phyloP scores from a whole-genome alignment of 2,329 filamentous ascomycete species.

The Neonectria faginata region DNA sequence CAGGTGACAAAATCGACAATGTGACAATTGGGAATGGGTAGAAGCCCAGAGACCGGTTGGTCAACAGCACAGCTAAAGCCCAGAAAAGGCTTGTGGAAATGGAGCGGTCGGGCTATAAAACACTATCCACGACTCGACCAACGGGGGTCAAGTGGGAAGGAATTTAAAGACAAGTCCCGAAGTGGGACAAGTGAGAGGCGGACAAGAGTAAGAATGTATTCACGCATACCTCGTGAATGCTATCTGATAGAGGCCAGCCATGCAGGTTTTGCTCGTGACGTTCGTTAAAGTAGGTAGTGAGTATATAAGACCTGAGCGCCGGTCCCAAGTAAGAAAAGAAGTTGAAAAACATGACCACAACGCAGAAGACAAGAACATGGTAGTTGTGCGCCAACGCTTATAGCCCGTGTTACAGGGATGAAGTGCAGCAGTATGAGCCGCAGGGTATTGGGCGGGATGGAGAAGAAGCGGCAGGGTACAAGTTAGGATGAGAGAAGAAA shows the following conservation, averaged over 20 bases:
- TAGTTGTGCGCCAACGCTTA: slow-evolving; percentile 13
- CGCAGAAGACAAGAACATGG: slow-evolving; percentile 11
- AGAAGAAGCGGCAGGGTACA: slow-evolving; percentile 32
- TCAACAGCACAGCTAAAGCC: slow-evolving; percentile 4
- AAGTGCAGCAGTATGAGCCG: slow-evolving; percentile 24
- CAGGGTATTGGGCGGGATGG: slow-evolving; percentile 20
- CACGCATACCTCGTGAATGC: slow-evolving; percentile 51
- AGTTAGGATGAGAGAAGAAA: slow-evolving; percentile 20
- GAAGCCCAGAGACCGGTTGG: background rate
- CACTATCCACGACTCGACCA: slow-evolving; percentile 11
- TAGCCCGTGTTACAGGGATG: slow-evolving; percentile 23
- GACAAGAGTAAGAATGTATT: slow-evolving; percentile 44
- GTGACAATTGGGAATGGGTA: slow-evolving; percentile 1
- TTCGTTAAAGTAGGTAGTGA: slow-evolving; percentile 38
- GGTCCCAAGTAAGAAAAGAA: slow-evolving; percentile 29
- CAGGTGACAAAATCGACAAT: background rate
- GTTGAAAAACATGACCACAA: slow-evolving; percentile 22
- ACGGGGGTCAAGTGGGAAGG: slow-evolving; percentile 15
- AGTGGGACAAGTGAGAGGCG: slow-evolving; percentile 22
- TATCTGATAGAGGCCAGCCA: slow-evolving; percentile 46
- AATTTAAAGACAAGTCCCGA: slow-evolving; percentile 21
- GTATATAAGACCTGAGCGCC: slow-evolving; percentile 42
- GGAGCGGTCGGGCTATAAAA: background rate
- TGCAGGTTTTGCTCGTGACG: slow-evolving; percentile 46
- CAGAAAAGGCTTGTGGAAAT: slow-evolving; percentile 3